Evolutionary conservation across 805 yeast species (phyloP), one percentile per base, ranked within the genome.

Genomic region (Candida cerambycidarum): DNA sequence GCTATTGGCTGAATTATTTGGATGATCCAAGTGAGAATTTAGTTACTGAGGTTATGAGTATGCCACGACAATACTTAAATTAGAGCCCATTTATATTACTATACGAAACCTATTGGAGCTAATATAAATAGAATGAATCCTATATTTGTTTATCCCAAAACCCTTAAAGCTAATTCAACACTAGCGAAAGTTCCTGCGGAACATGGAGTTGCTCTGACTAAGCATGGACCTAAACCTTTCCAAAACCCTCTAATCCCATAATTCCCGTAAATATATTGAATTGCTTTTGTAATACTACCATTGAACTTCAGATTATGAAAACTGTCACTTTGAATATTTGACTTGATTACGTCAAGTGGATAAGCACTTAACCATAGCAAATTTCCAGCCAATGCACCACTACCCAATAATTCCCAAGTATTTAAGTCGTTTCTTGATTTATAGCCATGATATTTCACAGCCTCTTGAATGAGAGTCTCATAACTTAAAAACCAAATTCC

Each of bases 141-240:
- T 11, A 8, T 12, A 28, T 13, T 3, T n/a, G 4, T 11, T 52
- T 55, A 80, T 4, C 78, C 79, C 65, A 81, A 59, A 11, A 76
- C 30, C 39, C 92, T 62, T 46, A 84, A 59, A 0, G 88, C 82
- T 43, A 79, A 65, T 55, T 84, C 92, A 2, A 84, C 90, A 11
- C 84, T 78, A 2, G 89, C 86, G 69, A 84, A 84, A 0, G 92
- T 84, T 12, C 86, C 86, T 1, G 90, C 86, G 55, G 81, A 74
- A 51, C 83, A 78, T 3, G 85, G 85, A 31, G 78, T 71, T 0
- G 85, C 85, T 53, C 85, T 69, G 3, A 78, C 45, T 32, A 80
- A 63, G 16, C 84, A 76, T 0, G 85, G 85, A 0, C 69, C 75
- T 32, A 80, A 67, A 8, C 85, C 85, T 59, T 75, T 71, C 84